Evolutionary conservation across 2,329 filamentous ascomycete species (phyloP), one percentile per base, ranked within the genome.

Genomic region (Fusarium devonianum): DNA sequence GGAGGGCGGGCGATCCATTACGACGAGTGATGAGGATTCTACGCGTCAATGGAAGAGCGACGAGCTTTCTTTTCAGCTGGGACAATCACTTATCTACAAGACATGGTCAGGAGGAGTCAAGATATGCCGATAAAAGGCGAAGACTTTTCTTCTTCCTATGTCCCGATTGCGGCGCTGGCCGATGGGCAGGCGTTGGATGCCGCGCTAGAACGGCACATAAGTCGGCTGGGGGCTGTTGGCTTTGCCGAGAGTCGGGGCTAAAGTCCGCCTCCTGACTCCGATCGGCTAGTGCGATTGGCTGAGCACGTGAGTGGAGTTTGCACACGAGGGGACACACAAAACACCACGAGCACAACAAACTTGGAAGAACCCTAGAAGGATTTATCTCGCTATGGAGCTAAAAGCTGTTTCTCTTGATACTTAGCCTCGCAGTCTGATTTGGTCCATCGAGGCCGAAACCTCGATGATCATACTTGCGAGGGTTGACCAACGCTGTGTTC

Each of bases 1-100:
- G 34, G 70, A 67, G 12, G 77, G 78, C 13, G 64, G 47, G 18
- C 42, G 49, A 44, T 68, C 62, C 71, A 72, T 72, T 42, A 56
- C 39, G 50, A 56, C 50, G 30, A 19, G 41, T 23, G 38, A 35
- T n/a, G 34, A 26, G 28, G 29, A 26, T 38, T 52, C 32, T 46
- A 47, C 48, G 33, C n/a, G 43, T 22, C 30, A 39, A 49, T 30
- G 34, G 33, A 39, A 29, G 25, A 57, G 4, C 26, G 28, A 43
- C 47, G 45, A 33, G 16, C 34, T 56, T 41, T 36, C 36, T 42
- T 29, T 43, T 37, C 35, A 11, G 9, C 33, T 19, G 11, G 21
- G 43, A 34, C 26, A 37, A 13, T 40, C 38, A 41, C 46, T 59
- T 57, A 50, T 60, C 43, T 60, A 40, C 39, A 28, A 38, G 36